Conservation (phyloP, 2,329 filamentous ascomycete species). For the Trichophyton rubrum region DNA sequence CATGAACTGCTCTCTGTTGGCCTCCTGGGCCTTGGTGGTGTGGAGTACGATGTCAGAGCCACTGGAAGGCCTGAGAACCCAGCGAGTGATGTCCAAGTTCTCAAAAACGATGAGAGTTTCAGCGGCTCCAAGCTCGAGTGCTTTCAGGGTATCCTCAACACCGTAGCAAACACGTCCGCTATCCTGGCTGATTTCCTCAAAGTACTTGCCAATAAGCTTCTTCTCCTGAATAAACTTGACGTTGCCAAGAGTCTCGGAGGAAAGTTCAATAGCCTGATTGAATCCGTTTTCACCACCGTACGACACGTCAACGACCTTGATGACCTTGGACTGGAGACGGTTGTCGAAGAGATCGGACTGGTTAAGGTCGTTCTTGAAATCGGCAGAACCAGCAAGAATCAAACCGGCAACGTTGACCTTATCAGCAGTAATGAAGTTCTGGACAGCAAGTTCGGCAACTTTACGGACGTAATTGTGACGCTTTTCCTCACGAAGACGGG, state of each 20-base stretch:
- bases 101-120: constrained; percentile 95
- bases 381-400: constrained; percentile 89
- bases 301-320: constrained; percentile 98
- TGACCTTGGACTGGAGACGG: constrained; percentile 85
- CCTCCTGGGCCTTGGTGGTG: constrained; percentile 76
- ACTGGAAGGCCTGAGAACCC: constrained; percentile 67
- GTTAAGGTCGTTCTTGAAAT: constrained; percentile 99
- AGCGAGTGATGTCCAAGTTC: constrained; percentile 90
- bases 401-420: constrained; percentile 96
- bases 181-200: constrained; percentile 97
- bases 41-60: constrained; percentile 66
- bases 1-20: constrained; percentile 72
- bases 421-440: constrained; percentile 97
- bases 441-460: constrained; percentile 91
- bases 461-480: constrained; percentile 99
- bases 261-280: constrained; percentile 96
- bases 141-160: constrained; percentile 94
- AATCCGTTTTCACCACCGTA: constrained; percentile 99
- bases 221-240: constrained; percentile 99
- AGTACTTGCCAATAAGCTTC: constrained; percentile 98
- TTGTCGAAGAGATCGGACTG: constrained; percentile 94
- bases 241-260: constrained; percentile 89
- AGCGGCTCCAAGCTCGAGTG: constrained; percentile 84
- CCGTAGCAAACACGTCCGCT: constrained; percentile 95
- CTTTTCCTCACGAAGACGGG: constrained; percentile 98